phyloP scores from a whole-genome alignment of 306 rosid genomes.

The Leucaena leucocephala region DNA sequence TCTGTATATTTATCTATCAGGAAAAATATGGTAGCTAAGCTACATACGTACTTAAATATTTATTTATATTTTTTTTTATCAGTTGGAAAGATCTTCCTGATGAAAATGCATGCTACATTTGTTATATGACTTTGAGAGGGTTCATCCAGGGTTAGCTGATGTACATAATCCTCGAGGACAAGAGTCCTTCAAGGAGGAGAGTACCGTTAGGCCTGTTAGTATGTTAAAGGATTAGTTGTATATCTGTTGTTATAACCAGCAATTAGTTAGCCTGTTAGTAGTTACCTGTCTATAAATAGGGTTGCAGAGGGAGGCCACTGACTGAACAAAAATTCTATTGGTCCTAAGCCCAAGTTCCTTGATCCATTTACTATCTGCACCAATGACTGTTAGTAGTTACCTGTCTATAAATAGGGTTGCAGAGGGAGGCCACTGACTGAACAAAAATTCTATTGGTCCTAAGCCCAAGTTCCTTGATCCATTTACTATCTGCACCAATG shows the following conservation, averaged over 20 bases:
- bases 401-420: not conserved
- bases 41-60: not conserved
- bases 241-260: not conserved
- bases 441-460: not conserved
- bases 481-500: conserved; percentile 15
- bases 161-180: not conserved
- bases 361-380: conserved; percentile 27
- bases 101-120: not conserved
- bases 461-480: conserved; percentile 10
- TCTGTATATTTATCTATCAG: conserved; percentile 21
- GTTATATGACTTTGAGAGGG: not conserved
- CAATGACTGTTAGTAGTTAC: not conserved
- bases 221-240: not conserved
- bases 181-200: not conserved
- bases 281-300: not conserved
- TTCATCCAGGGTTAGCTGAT: not conserved
- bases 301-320: not conserved
- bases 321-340: not conserved
- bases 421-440: not conserved
- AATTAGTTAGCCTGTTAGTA: too few species aligned
- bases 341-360: not conserved
- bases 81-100: not conserved
- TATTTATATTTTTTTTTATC: not conserved
- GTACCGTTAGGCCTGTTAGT: not conserved
- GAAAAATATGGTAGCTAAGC: conserved; percentile 20